Base-by-base conservation (phyloP, 306 rosid genomes). In the Rosa multiflora region DNA sequence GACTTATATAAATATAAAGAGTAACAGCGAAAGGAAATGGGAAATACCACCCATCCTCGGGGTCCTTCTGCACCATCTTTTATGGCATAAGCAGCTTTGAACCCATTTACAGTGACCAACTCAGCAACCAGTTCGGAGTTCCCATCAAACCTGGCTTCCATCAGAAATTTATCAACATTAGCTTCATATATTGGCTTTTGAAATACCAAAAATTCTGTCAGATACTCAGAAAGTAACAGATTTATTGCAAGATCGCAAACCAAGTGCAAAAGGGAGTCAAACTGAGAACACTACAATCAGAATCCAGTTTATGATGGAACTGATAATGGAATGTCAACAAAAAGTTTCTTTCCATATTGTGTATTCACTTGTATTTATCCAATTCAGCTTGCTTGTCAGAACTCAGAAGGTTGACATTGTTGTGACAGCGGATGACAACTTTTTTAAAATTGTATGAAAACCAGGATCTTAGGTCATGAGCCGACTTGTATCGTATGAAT, bases 131-230 rank as follows among this genome's bases (percentile, higher is more conserved):
- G 88, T 87, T 95, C 98, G 58, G 97, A 90, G 90, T 82, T 91
- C 84, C 97, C 98, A 84, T 91, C 97, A 88, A 89, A 95, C 89
- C 98, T 95, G 96, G 97, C 98, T 91, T 92, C 88, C 97, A 88
- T 83, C 88, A 89, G 84, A 82, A 81, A 87, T 37, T 83, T 86
- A 84, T 63, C 84, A 86, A 70, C 76, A 87, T 91, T 81, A 91
- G 89, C 70, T 84, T 83, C 91, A 83, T 70, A 61, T 52, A 71
- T 66, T 77, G 71, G 70, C 75, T 73, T 78, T 82, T 77, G 63
- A 48, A 44, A 55, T 70, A 73, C 37, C 76, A 74, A 76, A 55
- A 6, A 46, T 61, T 15, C 42, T 44, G 18, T 74, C 53, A 68
- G 75, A 76, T 12, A 44, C 47, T 44, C 47, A 8, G 37, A 32